Base-by-base conservation (phyloP, 371 early-diverging fungal genomes). In the Thermomucor indicae-seudaticae region DNA sequence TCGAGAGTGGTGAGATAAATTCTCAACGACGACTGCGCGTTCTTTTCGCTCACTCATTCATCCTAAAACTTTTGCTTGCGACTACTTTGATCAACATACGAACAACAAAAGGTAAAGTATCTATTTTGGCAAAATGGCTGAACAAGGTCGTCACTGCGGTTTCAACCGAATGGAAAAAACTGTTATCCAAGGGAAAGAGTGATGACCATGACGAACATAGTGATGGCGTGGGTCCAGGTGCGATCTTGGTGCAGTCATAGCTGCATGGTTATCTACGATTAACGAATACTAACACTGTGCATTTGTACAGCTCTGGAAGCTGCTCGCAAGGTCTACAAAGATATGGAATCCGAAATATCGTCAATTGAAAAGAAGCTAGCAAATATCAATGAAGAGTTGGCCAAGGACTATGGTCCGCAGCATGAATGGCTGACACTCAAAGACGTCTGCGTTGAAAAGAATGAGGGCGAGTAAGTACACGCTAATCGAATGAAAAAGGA, bases 401-500 rank as follows among this genome's bases (percentile, higher is more conserved):
- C 50, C 5, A 64, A 60, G 14, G 89, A 91, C 60, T 74, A 81
- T 46, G 91, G 90, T 6, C 45, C 51, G 4, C 65, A 80, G 6
- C 64, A 72, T 32, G 76, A 82, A 41, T 90, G 81, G 70, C 65
- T 83, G 35, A 64, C 76, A 12, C 49, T 91, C 0, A 72, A 79
- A 32, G 83, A 82, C 28, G 54, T 84, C 20, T 95, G 95, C 72
- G 70, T 83, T 49, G 77, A 75, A 8, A 72, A 73, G 27, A 77
- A 86, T 50, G 73, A 81, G 8, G 81, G 85, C 47, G 93, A 94
- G 80, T 88, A 84, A 60, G 85, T 74, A 46, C 14, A 6, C 32
- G 35, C 4, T 14, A 1, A 4, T n/a, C n/a, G n/a, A n/a, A n/a
- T n/a, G n/a, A n/a, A n/a, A n/a, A n/a, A n/a, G n/a, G n/a, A n/a